Conservation (phyloP, 2,329 filamentous ascomycete species). For the Aquanectria penicillioides region DNA sequence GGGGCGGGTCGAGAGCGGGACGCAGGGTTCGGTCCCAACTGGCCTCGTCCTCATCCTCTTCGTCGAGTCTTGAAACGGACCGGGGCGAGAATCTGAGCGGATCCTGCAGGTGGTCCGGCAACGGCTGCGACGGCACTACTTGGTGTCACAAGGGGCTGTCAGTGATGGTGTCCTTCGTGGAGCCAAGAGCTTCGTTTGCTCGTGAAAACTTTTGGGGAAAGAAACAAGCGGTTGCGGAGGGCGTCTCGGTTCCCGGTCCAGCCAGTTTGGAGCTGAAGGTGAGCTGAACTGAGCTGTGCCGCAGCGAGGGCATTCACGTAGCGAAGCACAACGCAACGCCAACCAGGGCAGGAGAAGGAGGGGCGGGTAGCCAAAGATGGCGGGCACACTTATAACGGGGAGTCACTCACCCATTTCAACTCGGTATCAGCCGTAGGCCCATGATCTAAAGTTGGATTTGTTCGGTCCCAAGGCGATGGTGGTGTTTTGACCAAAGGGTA, state of each 20-base stretch:
- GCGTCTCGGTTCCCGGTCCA: background rate
- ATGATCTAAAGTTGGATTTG: slow-evolving; percentile 41
- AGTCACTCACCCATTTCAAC: slow-evolving; percentile 51
- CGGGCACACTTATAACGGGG: slow-evolving; percentile 23
- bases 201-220: slow-evolving; percentile 2
- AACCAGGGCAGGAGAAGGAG: slow-evolving; percentile 30
- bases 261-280: slow-evolving; percentile 1
- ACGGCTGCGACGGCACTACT: slow-evolving; percentile 68
- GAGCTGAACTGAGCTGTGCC: slow-evolving; percentile 9
- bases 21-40: slow-evolving; percentile 64
- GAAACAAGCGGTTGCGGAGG: background rate
- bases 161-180: slow-evolving; percentile 28
- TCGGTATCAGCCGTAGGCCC: slow-evolving; percentile 43
- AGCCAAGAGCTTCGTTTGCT: slow-evolving; percentile 8
- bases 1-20: slow-evolving; percentile 56
- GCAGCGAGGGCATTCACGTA: slow-evolving; percentile 39
- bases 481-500: slow-evolving; percentile 1
- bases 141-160: slow-evolving; percentile 40
- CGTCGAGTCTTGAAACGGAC: slow-evolving; percentile 61
- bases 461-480: slow-evolving; percentile 34
- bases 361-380: slow-evolving; percentile 29
- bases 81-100: slow-evolving; percentile 62
- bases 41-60: slow-evolving; percentile 62
- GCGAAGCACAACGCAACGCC: slow-evolving; percentile 27
- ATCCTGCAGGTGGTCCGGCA: slow-evolving; percentile 65